Evolutionary conservation across 2,329 filamentous ascomycete species (phyloP), one percentile per base, ranked within the genome.

Genomic region (Alternaria gaisen): DNA sequence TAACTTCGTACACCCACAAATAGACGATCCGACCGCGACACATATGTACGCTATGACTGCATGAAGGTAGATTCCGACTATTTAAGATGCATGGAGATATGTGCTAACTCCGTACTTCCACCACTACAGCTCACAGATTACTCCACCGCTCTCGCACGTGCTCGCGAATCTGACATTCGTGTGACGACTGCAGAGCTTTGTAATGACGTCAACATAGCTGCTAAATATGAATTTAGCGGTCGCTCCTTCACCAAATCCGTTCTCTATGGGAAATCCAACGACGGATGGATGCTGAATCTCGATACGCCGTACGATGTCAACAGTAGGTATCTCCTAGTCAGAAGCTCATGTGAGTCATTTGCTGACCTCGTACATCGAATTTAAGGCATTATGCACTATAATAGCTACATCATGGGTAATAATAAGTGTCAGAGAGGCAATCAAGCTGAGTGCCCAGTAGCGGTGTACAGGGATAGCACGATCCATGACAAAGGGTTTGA

Each of bases 401-500:
- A 47, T 24, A 47, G 28, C 28, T 47, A 47, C 44, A 47, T 47
- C 11, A 47, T 47, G 26, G 44, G 44, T 9, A 47, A 32, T 20
- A 28, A 47, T 18, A 47, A 47, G 18, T 47, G 44, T 20, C 44
- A 32, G 4, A 47, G 30, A 20, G 44, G 28, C 18, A 48, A 48
- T 22, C 44, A 48, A 22, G 28, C 44, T 28, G 44, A 48, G 28
- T 48, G 44, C 28, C 44, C 44, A 14, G 44, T 48, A 16, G 18
- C 44, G 4, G 28, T 30, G 12, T 48, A 48, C n/a, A 48, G 44
- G 44, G 44, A 48, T 32, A 48, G 44, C 20, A 48, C 46, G 46
- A 36, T 34, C 22, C 30, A 48, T 36, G 46, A 48, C 16, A 16
- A 24, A 7, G 46, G 46, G 16, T 48, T 34, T 36, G 46, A 48